A percentile compares a stretch with the other conserved stretches of the same genome.
phyloP scores from a whole-genome alignment of 352 stramenopile genomes.

The Pythium dissimile region DNA sequence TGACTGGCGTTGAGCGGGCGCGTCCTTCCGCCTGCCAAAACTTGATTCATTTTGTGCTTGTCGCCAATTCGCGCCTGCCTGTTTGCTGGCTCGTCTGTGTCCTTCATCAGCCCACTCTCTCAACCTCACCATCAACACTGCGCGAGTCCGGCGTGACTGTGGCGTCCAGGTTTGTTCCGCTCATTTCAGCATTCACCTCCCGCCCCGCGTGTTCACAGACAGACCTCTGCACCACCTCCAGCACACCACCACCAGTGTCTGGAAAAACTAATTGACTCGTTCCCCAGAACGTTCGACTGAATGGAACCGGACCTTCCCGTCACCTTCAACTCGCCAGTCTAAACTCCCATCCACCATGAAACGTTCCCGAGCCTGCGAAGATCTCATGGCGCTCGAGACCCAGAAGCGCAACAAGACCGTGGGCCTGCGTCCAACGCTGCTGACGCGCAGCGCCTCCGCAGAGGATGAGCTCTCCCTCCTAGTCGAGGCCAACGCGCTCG shows the following conservation, averaged over 20 bases:
- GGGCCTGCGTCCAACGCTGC: conserved; percentile 10
- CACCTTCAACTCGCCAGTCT: not conserved
- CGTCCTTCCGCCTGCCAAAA: conserved; percentile 15
- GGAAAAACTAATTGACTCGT: no score
- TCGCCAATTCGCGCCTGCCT: conserved; percentile 19
- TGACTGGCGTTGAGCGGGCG: conserved; percentile 14
- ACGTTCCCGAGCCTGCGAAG: conserved; percentile 64
- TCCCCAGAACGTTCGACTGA: no score
- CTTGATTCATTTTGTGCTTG: conserved; percentile 24
- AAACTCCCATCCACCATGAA: conserved; percentile 38
- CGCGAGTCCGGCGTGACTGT: conserved; percentile 15
- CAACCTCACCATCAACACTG: conserved; percentile 8
- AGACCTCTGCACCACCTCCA: not conserved
- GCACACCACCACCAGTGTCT: not conserved
- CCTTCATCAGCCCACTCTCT: not conserved
- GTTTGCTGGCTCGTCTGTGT: conserved; percentile 16
- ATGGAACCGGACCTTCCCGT: no score
- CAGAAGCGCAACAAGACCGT: conserved; percentile 26
- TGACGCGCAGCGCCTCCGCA: conserved; percentile 7
- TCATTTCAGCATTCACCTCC: conserved; percentile 21
- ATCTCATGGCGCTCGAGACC: conserved; percentile 53
- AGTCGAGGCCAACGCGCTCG: conserved; percentile 14
- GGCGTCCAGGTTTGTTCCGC: not conserved
- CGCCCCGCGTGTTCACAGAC: not conserved
- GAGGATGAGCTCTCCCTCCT: conserved; percentile 18